Evolutionary conservation across 164 flowering plant genomes (phyloP), one percentile per base, ranked within the genome.

Genomic region (Stephania japonica): DNA sequence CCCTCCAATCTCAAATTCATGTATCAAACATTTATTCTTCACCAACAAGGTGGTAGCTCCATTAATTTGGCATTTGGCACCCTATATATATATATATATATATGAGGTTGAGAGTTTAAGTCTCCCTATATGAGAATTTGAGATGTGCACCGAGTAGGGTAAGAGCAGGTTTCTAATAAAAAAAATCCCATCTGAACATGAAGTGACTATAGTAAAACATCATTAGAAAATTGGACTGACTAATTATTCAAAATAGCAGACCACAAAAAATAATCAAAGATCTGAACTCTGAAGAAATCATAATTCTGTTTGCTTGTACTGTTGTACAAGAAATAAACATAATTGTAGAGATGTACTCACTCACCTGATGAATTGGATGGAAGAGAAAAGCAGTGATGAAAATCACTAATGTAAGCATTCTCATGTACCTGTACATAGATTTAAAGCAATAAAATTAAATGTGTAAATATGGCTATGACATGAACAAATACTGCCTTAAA

Each of bases 311-410:
- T 47, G 53, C 53, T 47, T 18, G 21, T 59, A 24, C 21, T 19
- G 21, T 47, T 18, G 21, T 59, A 24, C 21, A 59, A 59, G 23
- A 18, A 59, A 59, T 59, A n/a, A 7, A 21, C 6, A n/a, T 21
- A 61, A 61, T 9, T 59, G 19, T 32, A 19, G 21, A 59, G 64
- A 9, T 49, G 49, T 50, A 21, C 49, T 42, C 42, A 80, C 85
- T 82, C 70, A 84, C 95, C 95, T 63, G 97, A 89, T 69, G 88
- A 79, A 84, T 93, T 93, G 74, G 92, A 84, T 21, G 88, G 86
- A 70, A 89, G 77, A 71, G 91, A 87, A 82, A 86, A 96, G 83
- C 99, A 96, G 80, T 96, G 99, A 82, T 93, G 99, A 72, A 86
- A 91, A 24, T 93, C 93, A 71, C 97, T 93, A 24, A 82, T 72